Base-by-base conservation (phyloP, 257 asterid species). In the Plectranthus barbatus region DNA sequence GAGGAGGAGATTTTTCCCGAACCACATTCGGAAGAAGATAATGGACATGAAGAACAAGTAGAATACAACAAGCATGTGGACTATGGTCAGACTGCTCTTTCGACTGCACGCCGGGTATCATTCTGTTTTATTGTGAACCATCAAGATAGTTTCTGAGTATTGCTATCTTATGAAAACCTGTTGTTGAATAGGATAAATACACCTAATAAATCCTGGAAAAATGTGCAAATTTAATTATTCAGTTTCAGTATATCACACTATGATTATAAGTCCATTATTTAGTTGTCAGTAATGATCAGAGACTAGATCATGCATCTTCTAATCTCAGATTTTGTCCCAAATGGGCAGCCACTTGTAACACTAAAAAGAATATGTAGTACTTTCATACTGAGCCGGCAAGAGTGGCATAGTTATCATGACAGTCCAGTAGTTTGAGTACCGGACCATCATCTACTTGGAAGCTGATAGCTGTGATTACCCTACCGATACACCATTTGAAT, bases 1-100 rank as follows among this genome's bases (percentile, higher is more conserved):
- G 96, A 90, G 12, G 97, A 93, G 41, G 97, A 87, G 46, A 90
- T 78, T 76, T 73, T 70, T 39, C 86, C 79, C 31, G 86, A 74
- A 57, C 79, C 71, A 56, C 82, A 82, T 36, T 79, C 82, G 4
- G 90, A 83, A 77, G 94, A 83, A 64, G 96, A 85, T 67, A 76
- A 71, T 63, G 84, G 14, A n/a, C 77, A 54, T 7, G 86, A 75
- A 60, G 86, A 75, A 60, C 84, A 60, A 8, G 66, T 71, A 40
- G 76, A 64, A 45, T 87, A 67, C 76, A 72, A 61, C 56, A 86
- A 83, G 58, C 86, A 76, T 58, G 75, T 70, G 53, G 90, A 82
- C 47, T 82, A 73, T 48, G 86, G 72, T 42, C 85, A 75, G 71
- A 64, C 78, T 78, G 88, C 84, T 24, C 82, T 66, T 67, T 78